A percentile compares a stretch with the other conserved stretches of the same genome.
These are phyloP conservation scores for Rosellinia necatrix DNA, from an alignment of 2,329 filamentous ascomycete species.

Conservation along the genomic window DNA sequence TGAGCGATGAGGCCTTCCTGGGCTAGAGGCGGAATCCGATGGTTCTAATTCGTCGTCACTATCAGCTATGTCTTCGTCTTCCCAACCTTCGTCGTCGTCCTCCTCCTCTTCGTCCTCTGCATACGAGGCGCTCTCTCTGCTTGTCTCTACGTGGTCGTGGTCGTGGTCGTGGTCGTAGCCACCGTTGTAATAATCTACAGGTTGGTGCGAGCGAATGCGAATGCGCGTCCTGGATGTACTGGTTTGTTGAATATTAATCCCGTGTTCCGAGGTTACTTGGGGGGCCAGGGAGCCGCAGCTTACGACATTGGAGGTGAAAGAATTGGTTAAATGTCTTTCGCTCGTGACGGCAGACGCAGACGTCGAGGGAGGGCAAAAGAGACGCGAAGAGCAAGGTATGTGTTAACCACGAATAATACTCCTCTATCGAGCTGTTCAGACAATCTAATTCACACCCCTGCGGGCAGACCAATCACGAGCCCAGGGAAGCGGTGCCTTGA, in stretches of 20 bases:
- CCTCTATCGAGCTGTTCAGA: slow-evolving; percentile 13
- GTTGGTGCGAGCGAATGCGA: slow-evolving; percentile 8
- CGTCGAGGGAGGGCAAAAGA: slow-evolving; percentile 51
- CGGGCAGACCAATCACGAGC: background rate
- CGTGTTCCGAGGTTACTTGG: slow-evolving; percentile 22
- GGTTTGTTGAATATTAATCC: slow-evolving; percentile 23
- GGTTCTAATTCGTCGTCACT: slow-evolving; percentile 57
- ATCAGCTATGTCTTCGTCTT: slow-evolving; percentile 18
- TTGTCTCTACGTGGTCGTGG: slow-evolving; percentile 17
- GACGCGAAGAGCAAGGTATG: slow-evolving; percentile 26
- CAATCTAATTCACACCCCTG: background rate
- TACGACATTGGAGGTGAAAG: slow-evolving; percentile 50
- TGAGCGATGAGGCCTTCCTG: slow-evolving; percentile 38
- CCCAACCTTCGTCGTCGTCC: slow-evolving; percentile 16
- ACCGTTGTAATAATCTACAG: slow-evolving; percentile 9
- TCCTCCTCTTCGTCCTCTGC: slow-evolving; percentile 34
- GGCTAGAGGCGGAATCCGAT: slow-evolving; percentile 62
- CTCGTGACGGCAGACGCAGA: slow-evolving; percentile 56
- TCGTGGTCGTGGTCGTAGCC: slow-evolving; percentile 17
- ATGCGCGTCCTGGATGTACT: slow-evolving; percentile 25
- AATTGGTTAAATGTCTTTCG: slow-evolving; percentile 46
- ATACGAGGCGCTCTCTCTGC: slow-evolving; percentile 31
- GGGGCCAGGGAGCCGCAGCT: slow-evolving; percentile 39
- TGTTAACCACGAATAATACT: slow-evolving; percentile 1
- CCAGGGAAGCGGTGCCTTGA: background rate